Evolutionary conservation across 495 filamentous ascomycete genomes (phyloP), one percentile per base, ranked within the genome.

Genomic region (Talaromyces nanjingensis): DNA sequence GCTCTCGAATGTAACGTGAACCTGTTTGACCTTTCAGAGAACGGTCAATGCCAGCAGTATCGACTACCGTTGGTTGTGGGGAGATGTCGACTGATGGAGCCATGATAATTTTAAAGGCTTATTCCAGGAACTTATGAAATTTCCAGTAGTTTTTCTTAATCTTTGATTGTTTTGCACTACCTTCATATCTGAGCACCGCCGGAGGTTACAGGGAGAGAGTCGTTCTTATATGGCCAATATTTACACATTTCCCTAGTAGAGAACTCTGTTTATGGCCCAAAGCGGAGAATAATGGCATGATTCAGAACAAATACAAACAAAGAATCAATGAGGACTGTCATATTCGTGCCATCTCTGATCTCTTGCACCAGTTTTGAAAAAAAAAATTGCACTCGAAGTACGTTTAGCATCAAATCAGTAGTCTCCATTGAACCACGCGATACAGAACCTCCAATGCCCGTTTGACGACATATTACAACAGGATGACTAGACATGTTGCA

Each of bases 1-100:
- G 79, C 29, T 64, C 60, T 55, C 52, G 52, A 7, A 55, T 55
- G 11, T 25, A 29, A 16, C 20, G 22, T 18, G 52, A 25, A 16
- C 31, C 31, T 27, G 8, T 5, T 55, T 25, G n/a, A 22, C 22
- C 52, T 12, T 55, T 55, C 14, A 27, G 8, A 2, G 27, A 29
- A 55, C 5, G n/a, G 3, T 24, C 12, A 42, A 16, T 42, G 12
- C 37, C 4, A 16, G 37, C 37, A 14, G 52, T 55, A 16, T 29
- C 52, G 9, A 25, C 12, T 1, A 25, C 52, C 12, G 20, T 8
- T 12, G 52, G 12, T 55, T 25, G 52, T 12, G 52, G 20, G 22
- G 20, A 22, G 20, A 55, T 55, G 20, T 24, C 52, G 20, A 55
- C 14, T 25, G 52, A 22, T 12, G 52, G 52, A 24, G 52, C 52